Base-by-base conservation (phyloP, 192 early-diverging fungal species). In the Piromyces sp. region DNA sequence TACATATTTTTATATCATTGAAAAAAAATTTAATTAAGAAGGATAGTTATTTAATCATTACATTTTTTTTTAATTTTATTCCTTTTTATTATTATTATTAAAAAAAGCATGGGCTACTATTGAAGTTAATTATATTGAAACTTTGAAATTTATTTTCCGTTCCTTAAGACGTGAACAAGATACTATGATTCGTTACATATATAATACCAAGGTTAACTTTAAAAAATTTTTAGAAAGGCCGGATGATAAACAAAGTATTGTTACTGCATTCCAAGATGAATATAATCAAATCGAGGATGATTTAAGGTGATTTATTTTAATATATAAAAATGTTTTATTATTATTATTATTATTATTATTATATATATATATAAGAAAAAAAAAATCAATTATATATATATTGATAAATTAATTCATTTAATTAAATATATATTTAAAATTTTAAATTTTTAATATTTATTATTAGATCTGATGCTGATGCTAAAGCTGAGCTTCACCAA, bases 221-320 rank as follows among this genome's bases (percentile, higher is more conserved):
- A 84, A 85, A 33, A 81, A 83, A 30, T 91, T 87, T 83, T 81
- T 91, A 83, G 87, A 88, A 79, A 79, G 90, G 14, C 90, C 90
- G 0, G 89, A 91, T 83, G 82, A 80, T 37, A 89, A 91, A 83
- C 90, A 91, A 83, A 86, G 84, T 36, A 84, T 91, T 30, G 81
- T 91, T 12, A 86, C 88, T 28, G 79, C 86, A 29, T 91, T 91
- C 79, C 89, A 91, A 81, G 79, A 37, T 30, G 90, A 91, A 80
- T 91, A 85, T 82, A 91, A 91, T 83, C 31, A 82, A 22, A 86
- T 91, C 33, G 90, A 91, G 80, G 89, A 91, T 84, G 89, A 91
- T 83, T 81, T 91, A 37, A 84, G 90, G 87, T 87, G 58, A 14
- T 13, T 13, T 22, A 51, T n/a, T n/a, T n/a, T n/a, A n/a, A n/a